These are phyloP conservation scores for Cryptosporidium sp. DNA, from an alignment of 169 alveolate species.

Conservation along the genomic window DNA sequence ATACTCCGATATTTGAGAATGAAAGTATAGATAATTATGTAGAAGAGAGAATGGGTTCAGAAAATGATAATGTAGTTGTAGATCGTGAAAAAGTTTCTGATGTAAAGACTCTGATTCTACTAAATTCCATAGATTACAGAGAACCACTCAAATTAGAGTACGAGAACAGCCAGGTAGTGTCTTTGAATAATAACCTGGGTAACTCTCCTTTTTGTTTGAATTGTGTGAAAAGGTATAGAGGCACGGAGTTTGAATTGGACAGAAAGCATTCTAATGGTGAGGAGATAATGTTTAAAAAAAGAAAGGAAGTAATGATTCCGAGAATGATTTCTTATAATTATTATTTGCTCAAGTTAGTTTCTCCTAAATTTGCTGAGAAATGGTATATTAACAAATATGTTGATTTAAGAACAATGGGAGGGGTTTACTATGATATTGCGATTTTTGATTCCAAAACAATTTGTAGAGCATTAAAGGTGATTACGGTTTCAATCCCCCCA, in stretches of 20 bases:
- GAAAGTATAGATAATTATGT: constrained; percentile 31
- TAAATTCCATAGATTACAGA: constrained; percentile 16
- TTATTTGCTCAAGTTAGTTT: constrained; percentile 19
- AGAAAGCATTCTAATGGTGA: not conserved
- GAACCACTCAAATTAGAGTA: constrained; percentile 24
- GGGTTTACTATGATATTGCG: constrained; percentile 28
- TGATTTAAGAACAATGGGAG: constrained; percentile 16
- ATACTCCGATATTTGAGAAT: constrained; percentile 48
- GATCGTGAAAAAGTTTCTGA: not conserved
- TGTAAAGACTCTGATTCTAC: not conserved
- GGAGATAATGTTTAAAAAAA: constrained; percentile 1
- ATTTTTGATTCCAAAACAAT: constrained; percentile 18
- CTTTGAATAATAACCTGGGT: not conserved
- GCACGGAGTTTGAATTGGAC: not conserved
- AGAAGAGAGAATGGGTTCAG: not conserved
- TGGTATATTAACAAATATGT: constrained; percentile 53
- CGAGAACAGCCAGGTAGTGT: not conserved
- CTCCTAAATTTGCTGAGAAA: constrained; percentile 34
- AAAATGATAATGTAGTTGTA: not conserved
- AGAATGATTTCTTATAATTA: not conserved
- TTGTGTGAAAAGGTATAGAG: constrained; percentile 28
- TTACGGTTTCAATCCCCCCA: constrained; percentile 67
- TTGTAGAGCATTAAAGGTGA: constrained; percentile 38
- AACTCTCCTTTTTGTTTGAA: not conserved
- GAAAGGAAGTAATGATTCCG: constrained; percentile 14